Percentiles rank a stretch among this genome's conserved stretches.
These are phyloP conservation scores for Stevia rebaudiana DNA, from an alignment of 140 eudicot genomes.

Conservation along the genomic window DNA sequence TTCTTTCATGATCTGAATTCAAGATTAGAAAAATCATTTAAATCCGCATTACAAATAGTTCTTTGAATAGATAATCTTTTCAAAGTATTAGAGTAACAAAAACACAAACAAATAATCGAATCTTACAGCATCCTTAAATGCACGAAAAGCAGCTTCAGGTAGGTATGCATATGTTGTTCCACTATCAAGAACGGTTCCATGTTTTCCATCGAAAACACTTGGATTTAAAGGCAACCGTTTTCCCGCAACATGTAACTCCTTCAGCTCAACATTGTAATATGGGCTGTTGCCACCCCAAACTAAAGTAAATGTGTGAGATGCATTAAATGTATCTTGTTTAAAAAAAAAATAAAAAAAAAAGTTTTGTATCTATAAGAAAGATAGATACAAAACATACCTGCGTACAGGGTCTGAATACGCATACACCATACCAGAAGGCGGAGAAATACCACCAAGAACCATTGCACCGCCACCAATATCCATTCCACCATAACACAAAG, in stretches of 20 bases:
- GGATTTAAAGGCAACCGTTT: slow-evolving; percentile 53
- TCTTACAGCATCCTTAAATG: slow-evolving; percentile 84
- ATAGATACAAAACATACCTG: slow-evolving; percentile 59
- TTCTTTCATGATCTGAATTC: slow-evolving; percentile 56
- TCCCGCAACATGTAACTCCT: slow-evolving; percentile 87
- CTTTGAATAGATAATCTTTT: slow-evolving; percentile 4
- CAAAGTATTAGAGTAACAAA: not conserved
- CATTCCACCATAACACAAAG: slow-evolving; percentile 97
- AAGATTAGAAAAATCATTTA: slow-evolving; percentile 7
- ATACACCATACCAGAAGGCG: slow-evolving; percentile 69
- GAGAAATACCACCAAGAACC: slow-evolving; percentile 87
- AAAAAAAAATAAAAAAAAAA: slow-evolving; percentile 30
- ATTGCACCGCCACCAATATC: slow-evolving; percentile 96
- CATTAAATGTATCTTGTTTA: slow-evolving; percentile 51
- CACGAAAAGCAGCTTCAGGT: slow-evolving; percentile 85
- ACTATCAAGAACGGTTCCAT: slow-evolving; percentile 82
- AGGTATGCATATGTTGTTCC: slow-evolving; percentile 94
- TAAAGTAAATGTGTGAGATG: slow-evolving; percentile 99
- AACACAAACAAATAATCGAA: slow-evolving; percentile 4
- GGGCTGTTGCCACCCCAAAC: slow-evolving; percentile 99
- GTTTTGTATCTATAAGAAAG: slow-evolving; percentile 30
- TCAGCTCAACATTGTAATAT: slow-evolving; percentile 92
- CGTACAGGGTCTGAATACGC: slow-evolving; percentile 78
- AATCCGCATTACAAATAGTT: too few relatives aligned
- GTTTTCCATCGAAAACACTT: slow-evolving; percentile 70